Conservation (phyloP, 2,329 filamentous ascomycete genomes). For the Penicillium digitatum region DNA sequence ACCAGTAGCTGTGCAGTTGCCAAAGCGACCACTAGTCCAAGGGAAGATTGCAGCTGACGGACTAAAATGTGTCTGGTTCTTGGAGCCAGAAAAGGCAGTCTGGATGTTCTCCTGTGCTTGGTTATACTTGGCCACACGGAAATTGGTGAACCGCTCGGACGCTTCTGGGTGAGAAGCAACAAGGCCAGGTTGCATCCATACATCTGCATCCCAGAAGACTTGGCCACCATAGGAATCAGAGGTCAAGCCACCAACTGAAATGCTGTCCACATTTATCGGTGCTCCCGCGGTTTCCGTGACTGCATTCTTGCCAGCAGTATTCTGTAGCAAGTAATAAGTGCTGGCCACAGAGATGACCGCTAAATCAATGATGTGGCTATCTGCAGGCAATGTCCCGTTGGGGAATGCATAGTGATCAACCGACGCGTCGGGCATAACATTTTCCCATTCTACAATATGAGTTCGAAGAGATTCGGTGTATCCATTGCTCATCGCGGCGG, state of each 20-base stretch:
- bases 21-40: conserved; percentile 64
- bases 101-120: conserved; percentile 60
- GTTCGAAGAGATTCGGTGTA: conserved; percentile 53
- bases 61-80: conserved; percentile 57
- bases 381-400: conserved; percentile 55
- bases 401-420: conserved; percentile 62
- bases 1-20: conserved; percentile 63
- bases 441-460: conserved; percentile 60
- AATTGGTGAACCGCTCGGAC: conserved; percentile 61
- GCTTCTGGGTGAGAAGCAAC: conserved; percentile 61
- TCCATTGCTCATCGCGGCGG: conserved; percentile 49
- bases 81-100: conserved; percentile 54
- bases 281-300: conserved; percentile 49
- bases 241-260: conserved; percentile 64
- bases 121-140: conserved; percentile 55
- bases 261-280: conserved; percentile 57
- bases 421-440: conserved; percentile 56
- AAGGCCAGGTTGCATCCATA: conserved; percentile 66
- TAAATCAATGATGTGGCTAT: conserved; percentile 54
- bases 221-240: conserved; percentile 65
- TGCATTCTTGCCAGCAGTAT: conserved; percentile 52
- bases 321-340: conserved; percentile 48
- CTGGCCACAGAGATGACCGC: conserved; percentile 49
- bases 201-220: conserved; percentile 64
- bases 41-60: conserved; percentile 59